Conservation (phyloP, 2,329 filamentous ascomycete genomes). For the Fusarium longipes region DNA sequence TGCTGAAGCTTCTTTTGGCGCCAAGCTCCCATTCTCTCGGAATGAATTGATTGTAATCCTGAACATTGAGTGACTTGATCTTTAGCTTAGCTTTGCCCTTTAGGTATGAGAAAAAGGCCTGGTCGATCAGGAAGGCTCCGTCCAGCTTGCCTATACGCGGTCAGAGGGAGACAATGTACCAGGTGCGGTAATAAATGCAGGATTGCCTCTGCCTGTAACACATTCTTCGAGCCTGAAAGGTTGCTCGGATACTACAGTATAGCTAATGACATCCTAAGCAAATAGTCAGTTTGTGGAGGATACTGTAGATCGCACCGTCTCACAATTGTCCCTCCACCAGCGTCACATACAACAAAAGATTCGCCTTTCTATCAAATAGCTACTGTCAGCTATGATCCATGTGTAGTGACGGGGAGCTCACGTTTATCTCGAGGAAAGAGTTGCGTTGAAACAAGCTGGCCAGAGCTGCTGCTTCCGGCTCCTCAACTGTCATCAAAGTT, state of each 20-base stretch:
- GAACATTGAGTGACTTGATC: neutral
- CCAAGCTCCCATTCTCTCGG: neutral
- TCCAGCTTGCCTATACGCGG: neutral
- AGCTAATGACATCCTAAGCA: neutral
- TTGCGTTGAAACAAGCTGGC: neutral
- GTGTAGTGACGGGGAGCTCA: neutral
- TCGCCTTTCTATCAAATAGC: neutral
- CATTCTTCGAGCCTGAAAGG: neutral
- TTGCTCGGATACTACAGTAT: neutral
- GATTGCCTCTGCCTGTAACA: neutral
- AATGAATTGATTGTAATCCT: neutral
- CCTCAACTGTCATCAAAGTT: neutral
- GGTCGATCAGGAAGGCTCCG: neutral
- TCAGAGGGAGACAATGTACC: neutral
- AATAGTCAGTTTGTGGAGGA: neutral
- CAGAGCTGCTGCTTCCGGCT: neutral
- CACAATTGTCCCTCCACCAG: neutral
- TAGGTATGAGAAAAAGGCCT: neutral
- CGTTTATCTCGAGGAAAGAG: neutral
- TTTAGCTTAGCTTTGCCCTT: neutral
- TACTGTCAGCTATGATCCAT: neutral
- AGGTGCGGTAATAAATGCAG: too few species aligned
- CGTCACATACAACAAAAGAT: neutral
- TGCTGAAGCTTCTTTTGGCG: neutral
- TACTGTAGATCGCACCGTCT: rapidly evolving